These are phyloP conservation scores for Draba incana DNA, from an alignment of 345 rosid genomes.

Conservation along the genomic window DNA sequence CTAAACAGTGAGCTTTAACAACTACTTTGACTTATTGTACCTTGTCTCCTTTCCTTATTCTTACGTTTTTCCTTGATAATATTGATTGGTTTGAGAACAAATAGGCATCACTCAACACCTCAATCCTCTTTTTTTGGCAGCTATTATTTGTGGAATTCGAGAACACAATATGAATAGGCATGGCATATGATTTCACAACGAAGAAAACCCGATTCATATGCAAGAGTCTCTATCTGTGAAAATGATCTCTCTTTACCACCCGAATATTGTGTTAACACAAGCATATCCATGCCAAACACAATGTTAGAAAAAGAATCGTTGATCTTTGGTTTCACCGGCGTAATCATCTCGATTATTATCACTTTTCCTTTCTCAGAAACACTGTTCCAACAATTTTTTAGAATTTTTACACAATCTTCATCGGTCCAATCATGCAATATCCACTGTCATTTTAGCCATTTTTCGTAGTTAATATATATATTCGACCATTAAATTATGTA, in stretches of 20 bases:
- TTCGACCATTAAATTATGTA: not conserved
- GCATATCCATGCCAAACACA: not conserved
- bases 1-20: no score
- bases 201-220: not conserved
- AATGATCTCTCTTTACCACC: constrained; percentile 13
- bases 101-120: no score
- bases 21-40: no score
- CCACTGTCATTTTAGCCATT: constrained; percentile 3
- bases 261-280: constrained; percentile 10
- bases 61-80: no score
- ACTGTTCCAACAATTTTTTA: constrained; percentile 13
- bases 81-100: no score
- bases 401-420: constrained; percentile 5
- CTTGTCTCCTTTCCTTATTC: no score
- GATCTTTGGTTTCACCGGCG: not conserved
- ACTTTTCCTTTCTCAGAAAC: not conserved
- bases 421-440: constrained; percentile 14
- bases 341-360: not conserved
- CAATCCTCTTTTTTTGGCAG: no score
- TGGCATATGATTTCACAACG: constrained; percentile 5
- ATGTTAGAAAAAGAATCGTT: not conserved
- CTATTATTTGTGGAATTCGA: no score
- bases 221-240: not conserved
- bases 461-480: not conserved
- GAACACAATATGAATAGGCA: constrained; percentile 5